Base-by-base conservation (phyloP, 495 filamentous ascomycete genomes). In the Hypoxylon intermedium region DNA sequence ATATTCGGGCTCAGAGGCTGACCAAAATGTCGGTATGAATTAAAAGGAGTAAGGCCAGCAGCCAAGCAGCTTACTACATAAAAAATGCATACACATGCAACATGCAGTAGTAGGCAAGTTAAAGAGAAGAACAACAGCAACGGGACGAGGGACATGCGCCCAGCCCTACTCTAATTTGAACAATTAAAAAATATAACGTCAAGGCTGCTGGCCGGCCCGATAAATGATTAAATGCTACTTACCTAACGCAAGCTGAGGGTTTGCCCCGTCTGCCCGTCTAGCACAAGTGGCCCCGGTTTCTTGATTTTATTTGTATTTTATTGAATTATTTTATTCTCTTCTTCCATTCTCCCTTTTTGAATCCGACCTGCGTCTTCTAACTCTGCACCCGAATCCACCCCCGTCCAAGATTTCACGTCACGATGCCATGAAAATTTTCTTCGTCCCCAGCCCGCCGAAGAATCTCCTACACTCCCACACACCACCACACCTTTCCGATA, bases 401-500 rank as follows among this genome's bases (percentile, higher is more conserved):
- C 63, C 52, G 43, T 56, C 33, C 40, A 56, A 61, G 48, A 60
- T 53, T 55, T 58, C 54, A 36, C 49, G 49, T 63, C 64, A 67
- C 58, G 58, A 67, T 63, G 50, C 36, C 41, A 46, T 63, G 58
- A 67, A 67, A 63, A 63, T 65, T 56, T 58, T 68, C 54, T 58
- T 16, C 43, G 24, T 48, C 53, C 47, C 53, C 26, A 54, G 41
- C 38, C 64, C 34, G 41, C 62, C 62, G 62, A 65, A 56, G 43
- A 59, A 62, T 58, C 36, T 59, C 53, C 58, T 46, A 28, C 19
- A 26, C 24, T 26, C 24, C 24, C 7, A 26, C 24, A 26, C 7
- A 4, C 50, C 56, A 37, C 58, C 53, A 48, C 58, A 54, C 53
- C 50, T 53, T 7, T 13, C 34, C 9, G 12, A 16, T 40, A 54